Evolutionary conservation across 371 early-diverging fungal species (phyloP), one percentile per base, ranked within the genome.

Genomic region (Apophysomyces trapeziformis): DNA sequence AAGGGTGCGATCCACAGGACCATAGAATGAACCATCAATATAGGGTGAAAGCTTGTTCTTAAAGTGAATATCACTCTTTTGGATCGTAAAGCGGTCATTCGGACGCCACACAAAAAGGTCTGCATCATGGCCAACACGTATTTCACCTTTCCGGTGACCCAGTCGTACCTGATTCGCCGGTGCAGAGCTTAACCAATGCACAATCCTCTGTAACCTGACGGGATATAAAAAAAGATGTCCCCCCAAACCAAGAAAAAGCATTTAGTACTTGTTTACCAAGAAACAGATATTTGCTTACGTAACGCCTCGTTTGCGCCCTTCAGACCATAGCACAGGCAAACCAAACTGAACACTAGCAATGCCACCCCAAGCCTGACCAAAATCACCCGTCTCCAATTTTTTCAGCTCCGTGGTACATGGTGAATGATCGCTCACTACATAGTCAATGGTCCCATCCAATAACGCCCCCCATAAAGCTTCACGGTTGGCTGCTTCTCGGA

Each of bases 321-420:
- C 92, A n/a, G 90, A 89, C 92, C 92, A 93, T 57, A 93, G 79
- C 18, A 92, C 82, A 21, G 90, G 86, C 39, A 93, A 79, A 14
- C 93, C 93, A 72, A 92, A 89, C 73, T 92, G 92, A n/a, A 93
- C 89, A 39, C 90, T 86, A 14, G 92, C 90, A 71, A 93, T 91
- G 63, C 93, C 93, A 66, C 93, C 93, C 93, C 93, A 93, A 32
- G 93, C 92, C 57, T 82, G 80, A 44, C 89, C 80, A 76, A 93
- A 93, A 75, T 93, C 89, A 63, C 92, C 92, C 45, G 84, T 79
- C 13, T 78, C 81, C 50, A 84, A 78, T 58, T 82, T 79, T 82
- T 93, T 93, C 59, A 93, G 79, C 21, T 91, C 87, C 5, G 90
- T 89, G 3, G 90, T 90, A 71, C 92, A 92, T 41, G 93, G 93